Evolutionary conservation across 2,329 filamentous ascomycete species (phyloP).

Genomic region (Cryphonectria parasitica): DNA sequence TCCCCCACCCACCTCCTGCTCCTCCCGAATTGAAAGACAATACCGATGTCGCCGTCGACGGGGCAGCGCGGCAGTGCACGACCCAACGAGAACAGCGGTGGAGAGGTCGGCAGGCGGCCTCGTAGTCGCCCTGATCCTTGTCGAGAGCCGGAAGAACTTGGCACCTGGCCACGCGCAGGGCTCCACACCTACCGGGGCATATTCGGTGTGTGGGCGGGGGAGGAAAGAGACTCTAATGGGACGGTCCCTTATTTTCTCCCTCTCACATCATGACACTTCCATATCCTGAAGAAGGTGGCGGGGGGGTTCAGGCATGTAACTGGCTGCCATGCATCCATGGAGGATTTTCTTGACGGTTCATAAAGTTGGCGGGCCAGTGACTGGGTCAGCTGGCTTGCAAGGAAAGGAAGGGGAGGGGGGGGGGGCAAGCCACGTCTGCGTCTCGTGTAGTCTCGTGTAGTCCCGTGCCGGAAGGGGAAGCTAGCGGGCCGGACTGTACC

Average conservation of each 20-base stretch:
- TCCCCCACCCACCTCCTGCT: neutral
- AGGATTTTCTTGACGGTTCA: neutral
- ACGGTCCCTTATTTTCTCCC: neutral
- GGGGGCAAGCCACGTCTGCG: constrained; percentile 1
- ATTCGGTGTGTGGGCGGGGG: constrained; percentile 11
- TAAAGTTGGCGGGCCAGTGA: neutral
- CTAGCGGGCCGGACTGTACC: constrained; percentile 5
- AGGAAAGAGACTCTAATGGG: neutral
- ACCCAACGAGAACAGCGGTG: constrained; percentile 15
- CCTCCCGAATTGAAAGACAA: neutral
- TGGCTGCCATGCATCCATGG: no score
- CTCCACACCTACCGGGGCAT: constrained; percentile 5
- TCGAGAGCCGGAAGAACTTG: constrained; percentile 12
- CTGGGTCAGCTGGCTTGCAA: neutral
- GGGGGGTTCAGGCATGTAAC: neutral
- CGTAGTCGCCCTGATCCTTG: constrained; percentile 8
- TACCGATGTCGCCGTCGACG: constrained; percentile 24
- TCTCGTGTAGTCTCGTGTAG: no score
- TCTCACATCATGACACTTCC: neutral
- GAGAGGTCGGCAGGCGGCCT: constrained; percentile 15
- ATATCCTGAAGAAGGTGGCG: neutral
- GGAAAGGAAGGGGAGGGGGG: neutral
- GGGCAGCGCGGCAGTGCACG: neutral
- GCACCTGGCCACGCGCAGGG: neutral
- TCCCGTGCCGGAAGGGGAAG: constrained; percentile 8